Conservation (phyloP, 78 protist species). For the Speleostelium caveatum region DNA sequence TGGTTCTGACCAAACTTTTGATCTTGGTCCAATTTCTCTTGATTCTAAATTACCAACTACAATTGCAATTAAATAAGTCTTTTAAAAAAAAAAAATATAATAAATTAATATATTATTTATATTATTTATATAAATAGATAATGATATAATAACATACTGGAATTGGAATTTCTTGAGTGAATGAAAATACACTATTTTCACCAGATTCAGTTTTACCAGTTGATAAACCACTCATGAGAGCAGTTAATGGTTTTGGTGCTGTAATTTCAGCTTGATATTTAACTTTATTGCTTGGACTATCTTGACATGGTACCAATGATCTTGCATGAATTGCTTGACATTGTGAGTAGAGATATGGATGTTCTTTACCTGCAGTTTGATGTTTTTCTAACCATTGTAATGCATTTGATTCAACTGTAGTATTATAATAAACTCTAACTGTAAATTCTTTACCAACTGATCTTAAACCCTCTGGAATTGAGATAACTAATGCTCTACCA, state of each 20-base stretch:
- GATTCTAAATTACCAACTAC: slow-evolving; percentile 82
- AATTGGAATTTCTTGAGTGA: slow-evolving; percentile 83
- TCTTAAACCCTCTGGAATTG: slow-evolving; percentile 35
- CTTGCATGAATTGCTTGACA: slow-evolving; percentile 93
- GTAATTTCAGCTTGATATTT: slow-evolving; percentile 85
- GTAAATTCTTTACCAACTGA: slow-evolving; percentile 53
- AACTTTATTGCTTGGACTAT: slow-evolving; percentile 85
- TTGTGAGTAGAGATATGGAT: slow-evolving; percentile 85
- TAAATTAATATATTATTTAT: neutral
- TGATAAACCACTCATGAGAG: slow-evolving; percentile 88
- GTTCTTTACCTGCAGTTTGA: slow-evolving; percentile 87
- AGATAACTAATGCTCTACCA: slow-evolving; percentile 58
- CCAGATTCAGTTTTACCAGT: slow-evolving; percentile 44
- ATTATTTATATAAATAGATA: neutral
- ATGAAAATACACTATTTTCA: slow-evolving; percentile 32
- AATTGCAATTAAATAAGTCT: slow-evolving; percentile 88
- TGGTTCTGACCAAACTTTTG: slow-evolving; percentile 86
- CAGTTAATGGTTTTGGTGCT: slow-evolving; percentile 75
- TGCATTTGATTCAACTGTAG: slow-evolving; percentile 66
- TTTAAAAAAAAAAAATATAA: neutral
- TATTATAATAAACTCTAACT: slow-evolving; percentile 71
- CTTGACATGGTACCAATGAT: slow-evolving; percentile 89
- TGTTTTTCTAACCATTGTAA: slow-evolving; percentile 79
- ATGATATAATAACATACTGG: slow-evolving; percentile 63
- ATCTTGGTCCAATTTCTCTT: slow-evolving; percentile 86